Percentiles rank a stretch among this genome's conserved stretches.
Evolutionary conservation across 495 filamentous ascomycete genomes (phyloP).

Genomic region (Talaromyces wortmannii): DNA sequence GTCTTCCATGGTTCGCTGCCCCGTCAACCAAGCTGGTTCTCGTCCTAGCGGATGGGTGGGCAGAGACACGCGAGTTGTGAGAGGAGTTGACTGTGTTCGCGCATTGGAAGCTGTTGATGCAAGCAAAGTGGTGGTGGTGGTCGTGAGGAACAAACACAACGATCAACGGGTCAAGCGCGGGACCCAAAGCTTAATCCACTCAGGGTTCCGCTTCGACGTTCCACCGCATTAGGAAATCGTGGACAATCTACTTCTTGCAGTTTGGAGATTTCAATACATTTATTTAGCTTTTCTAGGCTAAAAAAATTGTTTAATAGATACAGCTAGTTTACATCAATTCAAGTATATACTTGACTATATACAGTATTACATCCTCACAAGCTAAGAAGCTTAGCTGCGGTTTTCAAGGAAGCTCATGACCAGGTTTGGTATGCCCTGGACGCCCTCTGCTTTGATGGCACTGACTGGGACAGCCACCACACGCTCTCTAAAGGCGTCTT

Average conservation of each 20-base stretch:
- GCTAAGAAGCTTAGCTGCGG: neutral
- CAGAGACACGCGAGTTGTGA: no score
- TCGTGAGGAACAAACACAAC: no score
- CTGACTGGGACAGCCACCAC: slow-evolving; percentile 75
- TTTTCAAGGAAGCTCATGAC: slow-evolving; percentile 65
- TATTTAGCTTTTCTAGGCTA: neutral
- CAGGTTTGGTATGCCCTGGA: slow-evolving; percentile 69
- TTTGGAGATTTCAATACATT: neutral
- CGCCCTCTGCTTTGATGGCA: slow-evolving; percentile 78
- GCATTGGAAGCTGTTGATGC: no score
- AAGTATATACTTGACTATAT: neutral
- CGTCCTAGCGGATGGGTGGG: neutral
- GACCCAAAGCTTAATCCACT: no score
- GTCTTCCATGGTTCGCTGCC: neutral
- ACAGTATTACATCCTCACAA: neutral
- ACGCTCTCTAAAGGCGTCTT: slow-evolving; percentile 58
- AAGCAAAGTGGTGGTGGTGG: no score
- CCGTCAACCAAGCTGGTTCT: neutral
- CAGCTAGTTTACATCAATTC: neutral
- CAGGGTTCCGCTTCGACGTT: no score
- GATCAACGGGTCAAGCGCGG: no score
- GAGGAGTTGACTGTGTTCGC: no score
- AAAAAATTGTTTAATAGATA: neutral
- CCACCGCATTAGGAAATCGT: no score
- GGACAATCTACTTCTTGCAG: no score